Percentiles rank a stretch among this genome's conserved stretches.
These are phyloP conservation scores for Lactarius vividus DNA, from an alignment of 768 basidiomycete genomes.

Conservation along the genomic window DNA sequence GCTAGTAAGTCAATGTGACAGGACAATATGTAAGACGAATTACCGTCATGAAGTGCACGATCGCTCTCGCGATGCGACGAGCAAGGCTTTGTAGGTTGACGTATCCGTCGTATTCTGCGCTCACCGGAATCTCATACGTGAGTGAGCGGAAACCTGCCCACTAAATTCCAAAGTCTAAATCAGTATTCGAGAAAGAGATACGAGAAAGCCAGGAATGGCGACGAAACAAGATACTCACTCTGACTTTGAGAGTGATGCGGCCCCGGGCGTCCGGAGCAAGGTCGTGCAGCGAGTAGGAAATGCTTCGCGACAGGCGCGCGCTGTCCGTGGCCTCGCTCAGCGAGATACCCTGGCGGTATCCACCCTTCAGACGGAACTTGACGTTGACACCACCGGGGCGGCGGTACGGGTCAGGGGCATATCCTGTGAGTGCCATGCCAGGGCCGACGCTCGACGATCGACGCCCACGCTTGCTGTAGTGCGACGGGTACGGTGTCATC, in stretches of 20 bases:
- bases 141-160: conserved; percentile 27
- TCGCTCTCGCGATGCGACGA: conserved; percentile 25
- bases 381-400: conserved; percentile 3
- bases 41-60: conserved; percentile 28
- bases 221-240: conserved; percentile 16
- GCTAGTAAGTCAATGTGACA: not conserved
- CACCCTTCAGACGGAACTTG: conserved; percentile 26
- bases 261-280: conserved; percentile 16
- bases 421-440: conserved; percentile 2
- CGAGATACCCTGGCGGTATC: conserved; percentile 18
- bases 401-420: conserved; percentile 8
- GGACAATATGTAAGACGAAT: not conserved
- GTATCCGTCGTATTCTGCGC: conserved; percentile 11
- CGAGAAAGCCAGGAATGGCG: too few species aligned
- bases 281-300: conserved; percentile 18
- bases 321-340: conserved; percentile 21
- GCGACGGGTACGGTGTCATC: conserved; percentile 23
- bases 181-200: not conserved
- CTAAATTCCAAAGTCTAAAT: conserved; percentile 1
- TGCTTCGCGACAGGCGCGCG: conserved; percentile 17
- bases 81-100: conserved; percentile 24
- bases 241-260: conserved; percentile 22
- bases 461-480: conserved; percentile 19
- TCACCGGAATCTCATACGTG: conserved; percentile 25
- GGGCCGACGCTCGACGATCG: conserved; percentile 26